Evolutionary conservation across 2,329 filamentous ascomycete genomes (phyloP).

Genomic region (Diplodia mutila): DNA sequence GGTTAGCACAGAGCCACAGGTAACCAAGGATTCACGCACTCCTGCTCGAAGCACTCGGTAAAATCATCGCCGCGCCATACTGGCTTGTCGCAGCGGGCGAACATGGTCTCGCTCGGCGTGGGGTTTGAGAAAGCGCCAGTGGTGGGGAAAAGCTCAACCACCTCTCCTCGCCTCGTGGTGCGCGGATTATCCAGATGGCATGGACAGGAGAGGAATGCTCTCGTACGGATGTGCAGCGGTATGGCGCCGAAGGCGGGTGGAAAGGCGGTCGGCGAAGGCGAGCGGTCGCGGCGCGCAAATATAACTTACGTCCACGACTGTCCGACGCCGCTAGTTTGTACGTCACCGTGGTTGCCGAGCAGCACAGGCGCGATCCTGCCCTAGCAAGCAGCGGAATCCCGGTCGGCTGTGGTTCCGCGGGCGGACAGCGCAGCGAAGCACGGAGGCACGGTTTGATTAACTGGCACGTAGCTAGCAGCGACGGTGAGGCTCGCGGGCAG

Average conservation of each 20-base stretch:
- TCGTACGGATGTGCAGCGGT: background rate
- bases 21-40: slow-evolving; percentile 53
- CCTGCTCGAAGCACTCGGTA: slow-evolving; percentile 64
- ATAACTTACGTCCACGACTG: slow-evolving; percentile 10
- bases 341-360: slow-evolving; percentile 16
- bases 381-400: slow-evolving; percentile 10
- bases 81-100: slow-evolving; percentile 60
- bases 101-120: slow-evolving; percentile 50
- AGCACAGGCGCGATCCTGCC: slow-evolving; percentile 21
- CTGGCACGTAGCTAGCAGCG: background rate
- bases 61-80: slow-evolving; percentile 67
- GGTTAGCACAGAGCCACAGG: slow-evolving; percentile 19
- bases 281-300: slow-evolving; percentile 14
- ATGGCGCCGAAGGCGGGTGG: slow-evolving; percentile 16
- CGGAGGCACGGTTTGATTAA: slow-evolving; percentile 1
- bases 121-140: slow-evolving; percentile 21
- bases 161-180: slow-evolving; percentile 8
- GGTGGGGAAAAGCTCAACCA: slow-evolving; percentile 16
- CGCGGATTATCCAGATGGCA: slow-evolving; percentile 1
- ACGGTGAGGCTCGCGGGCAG: background rate
- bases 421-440: slow-evolving; percentile 5
- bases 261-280: slow-evolving; percentile 13
- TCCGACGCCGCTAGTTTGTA: slow-evolving; percentile 6
- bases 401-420: background rate
- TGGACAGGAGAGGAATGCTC: slow-evolving; percentile 10